Evolutionary conservation across 148 eudicot species (phyloP).

Genomic region (Nepenthes mirabilis): DNA sequence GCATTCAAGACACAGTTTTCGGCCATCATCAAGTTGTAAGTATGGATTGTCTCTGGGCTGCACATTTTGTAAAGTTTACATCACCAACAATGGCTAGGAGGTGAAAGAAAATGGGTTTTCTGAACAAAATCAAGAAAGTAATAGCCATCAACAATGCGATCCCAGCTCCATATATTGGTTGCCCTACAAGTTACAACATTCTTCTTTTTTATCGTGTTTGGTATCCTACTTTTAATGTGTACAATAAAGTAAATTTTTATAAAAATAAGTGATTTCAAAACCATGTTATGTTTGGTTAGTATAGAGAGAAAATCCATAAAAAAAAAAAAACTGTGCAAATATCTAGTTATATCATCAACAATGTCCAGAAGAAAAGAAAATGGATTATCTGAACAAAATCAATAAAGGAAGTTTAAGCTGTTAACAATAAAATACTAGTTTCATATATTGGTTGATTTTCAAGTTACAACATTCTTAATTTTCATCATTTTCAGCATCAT

Average conservation of each 20-base stretch:
- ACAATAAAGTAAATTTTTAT: too few relatives aligned
- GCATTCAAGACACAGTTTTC: constrained; percentile 89
- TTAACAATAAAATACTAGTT: not conserved
- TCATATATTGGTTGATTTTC: not conserved
- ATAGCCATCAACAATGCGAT: too few relatives aligned
- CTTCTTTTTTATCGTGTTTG: too few relatives aligned
- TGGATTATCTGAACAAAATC: not conserved
- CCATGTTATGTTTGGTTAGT: not conserved
- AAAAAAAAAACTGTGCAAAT: too few relatives aligned
- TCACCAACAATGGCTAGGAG: not conserved
- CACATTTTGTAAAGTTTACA: constrained; percentile 7
- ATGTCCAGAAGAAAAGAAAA: not conserved
- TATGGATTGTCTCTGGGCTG: constrained; percentile 67
- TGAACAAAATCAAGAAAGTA: too few relatives aligned
- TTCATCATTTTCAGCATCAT: too few relatives aligned
- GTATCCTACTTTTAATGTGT: too few relatives aligned
- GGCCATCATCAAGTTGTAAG: constrained; percentile 79
- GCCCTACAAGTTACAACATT: too few relatives aligned
- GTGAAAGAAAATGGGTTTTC: not conserved
- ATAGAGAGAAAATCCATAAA: not conserved
- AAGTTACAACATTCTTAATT: too few relatives aligned
- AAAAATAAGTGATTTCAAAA: not conserved
- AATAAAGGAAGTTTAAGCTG: not conserved
- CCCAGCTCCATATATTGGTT: too few relatives aligned
- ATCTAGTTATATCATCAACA: not conserved